These are phyloP conservation scores for Simmondsia chinensis DNA, from an alignment of 148 eudicot species.

Conservation along the genomic window DNA sequence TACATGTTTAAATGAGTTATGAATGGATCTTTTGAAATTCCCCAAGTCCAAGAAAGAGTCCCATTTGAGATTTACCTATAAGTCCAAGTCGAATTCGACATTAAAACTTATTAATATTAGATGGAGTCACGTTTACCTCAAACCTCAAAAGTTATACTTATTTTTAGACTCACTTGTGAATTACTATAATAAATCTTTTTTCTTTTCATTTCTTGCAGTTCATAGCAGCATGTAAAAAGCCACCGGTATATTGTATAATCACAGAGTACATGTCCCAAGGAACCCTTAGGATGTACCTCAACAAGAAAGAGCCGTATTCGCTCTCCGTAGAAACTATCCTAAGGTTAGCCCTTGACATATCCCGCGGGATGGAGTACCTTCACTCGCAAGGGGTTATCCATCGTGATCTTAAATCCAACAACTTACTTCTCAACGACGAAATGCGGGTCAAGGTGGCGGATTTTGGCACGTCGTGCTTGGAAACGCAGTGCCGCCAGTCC, in stretches of 20 bases:
- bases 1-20: no score
- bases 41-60: no score
- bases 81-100: no score
- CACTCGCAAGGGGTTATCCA: conserved; percentile 98
- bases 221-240: conserved; percentile 96
- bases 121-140: no score
- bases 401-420: conserved; percentile 84
- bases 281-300: conserved; percentile 88
- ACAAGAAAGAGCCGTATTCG: conserved; percentile 95
- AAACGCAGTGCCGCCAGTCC: conserved; percentile 69
- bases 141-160: no score
- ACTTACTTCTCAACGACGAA: conserved; percentile 84
- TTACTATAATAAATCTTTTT: no score
- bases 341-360: conserved; percentile 90
- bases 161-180: no score
- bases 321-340: conserved; percentile 79
- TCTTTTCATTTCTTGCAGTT: conserved; percentile 45
- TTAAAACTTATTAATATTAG: no score
- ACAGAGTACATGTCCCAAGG: conserved; percentile 99
- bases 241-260: conserved; percentile 94
- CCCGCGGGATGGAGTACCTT: conserved; percentile 92
- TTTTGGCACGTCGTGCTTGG: conserved; percentile 93
- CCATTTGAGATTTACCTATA: no score
- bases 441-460: conserved; percentile 98
- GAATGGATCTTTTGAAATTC: no score